Percentiles rank a stretch among this genome's conserved stretches.
These are phyloP conservation scores for Termitomyces sp. DNA, from an alignment of 768 basidiomycete genomes.

Conservation along the genomic window DNA sequence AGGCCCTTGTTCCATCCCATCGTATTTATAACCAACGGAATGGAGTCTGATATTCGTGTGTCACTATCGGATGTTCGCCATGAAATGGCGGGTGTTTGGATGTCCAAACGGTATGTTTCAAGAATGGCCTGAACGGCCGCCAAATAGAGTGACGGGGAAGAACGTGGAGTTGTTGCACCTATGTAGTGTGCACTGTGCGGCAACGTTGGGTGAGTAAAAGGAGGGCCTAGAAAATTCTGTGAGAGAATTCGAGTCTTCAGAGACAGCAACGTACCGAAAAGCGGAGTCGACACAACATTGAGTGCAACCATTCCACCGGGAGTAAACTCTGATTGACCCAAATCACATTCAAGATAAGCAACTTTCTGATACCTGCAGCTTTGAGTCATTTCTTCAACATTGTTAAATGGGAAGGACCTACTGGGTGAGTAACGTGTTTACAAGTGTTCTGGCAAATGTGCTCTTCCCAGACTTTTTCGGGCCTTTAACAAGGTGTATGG, in stretches of 20 bases:
- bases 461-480: constrained; percentile 90
- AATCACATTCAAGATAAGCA: constrained; percentile 89
- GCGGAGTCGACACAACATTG: constrained; percentile 59
- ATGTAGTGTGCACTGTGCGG: constrained; percentile 79
- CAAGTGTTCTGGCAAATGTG: constrained; percentile 70
- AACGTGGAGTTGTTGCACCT: constrained; percentile 73
- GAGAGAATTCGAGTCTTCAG: not conserved
- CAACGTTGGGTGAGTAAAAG: constrained; percentile 78
- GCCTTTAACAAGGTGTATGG: constrained; percentile 72
- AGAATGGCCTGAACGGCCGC: constrained; percentile 63
- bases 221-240: constrained; percentile 55
- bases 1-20: constrained; percentile 98
- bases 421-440: constrained; percentile 66
- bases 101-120: constrained; percentile 63
- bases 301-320: constrained; percentile 83
- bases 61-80: constrained; percentile 22
- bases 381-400: not conserved
- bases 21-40: constrained; percentile 91
- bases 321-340: constrained; percentile 93
- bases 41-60: constrained; percentile 46
- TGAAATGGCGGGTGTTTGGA: constrained; percentile 44
- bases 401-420: constrained; percentile 25
- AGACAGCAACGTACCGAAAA: constrained; percentile 55
- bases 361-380: constrained; percentile 66
- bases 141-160: constrained; percentile 75